phyloP scores from a whole-genome alignment of 2,329 filamentous ascomycete genomes.

The Verticillium nonalfalfae region DNA sequence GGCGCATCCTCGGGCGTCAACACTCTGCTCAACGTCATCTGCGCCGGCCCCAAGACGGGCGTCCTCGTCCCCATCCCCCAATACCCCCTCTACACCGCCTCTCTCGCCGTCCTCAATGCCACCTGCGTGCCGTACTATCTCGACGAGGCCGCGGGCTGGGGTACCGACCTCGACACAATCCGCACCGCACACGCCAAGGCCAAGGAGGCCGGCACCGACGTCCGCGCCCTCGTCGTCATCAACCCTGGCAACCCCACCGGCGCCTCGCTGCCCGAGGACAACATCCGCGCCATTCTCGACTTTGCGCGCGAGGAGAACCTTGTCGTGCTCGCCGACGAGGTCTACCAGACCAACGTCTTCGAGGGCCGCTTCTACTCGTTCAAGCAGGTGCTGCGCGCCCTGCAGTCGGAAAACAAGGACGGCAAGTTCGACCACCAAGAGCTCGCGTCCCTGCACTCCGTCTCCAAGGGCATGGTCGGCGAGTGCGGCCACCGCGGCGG shows the following conservation, averaged over 20 bases:
- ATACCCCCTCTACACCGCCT: constrained; percentile 96
- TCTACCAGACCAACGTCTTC: constrained; percentile 99
- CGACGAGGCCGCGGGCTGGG: constrained; percentile 81
- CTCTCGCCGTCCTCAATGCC: constrained; percentile 78
- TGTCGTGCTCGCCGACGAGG: constrained; percentile 91
- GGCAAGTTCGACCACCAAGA: constrained; percentile 80
- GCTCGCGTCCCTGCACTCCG: constrained; percentile 84
- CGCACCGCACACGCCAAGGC: constrained; percentile 68
- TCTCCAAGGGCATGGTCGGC: constrained; percentile 98
- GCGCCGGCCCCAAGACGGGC: constrained; percentile 68
- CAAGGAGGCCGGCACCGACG: constrained; percentile 70
- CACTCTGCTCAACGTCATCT: constrained; percentile 86
- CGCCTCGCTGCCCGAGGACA: constrained; percentile 70
- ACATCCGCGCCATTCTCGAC: constrained; percentile 79
- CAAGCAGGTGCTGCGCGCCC: constrained; percentile 76
- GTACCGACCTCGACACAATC: constrained; percentile 78
- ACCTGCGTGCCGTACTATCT: constrained; percentile 89
- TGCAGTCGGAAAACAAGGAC: constrained; percentile 64
- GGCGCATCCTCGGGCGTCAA: constrained; percentile 94
- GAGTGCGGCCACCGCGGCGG: constrained; percentile 97
- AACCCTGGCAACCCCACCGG: constrained; percentile 98
- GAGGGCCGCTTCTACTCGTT: constrained; percentile 91
- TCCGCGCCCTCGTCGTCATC: constrained; percentile 92
- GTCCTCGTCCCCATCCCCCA: constrained; percentile 91
- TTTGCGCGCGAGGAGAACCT: constrained; percentile 80